These are phyloP conservation scores for Dryadomyces quercivorus DNA, from an alignment of 2,329 filamentous ascomycete species.

Conservation along the genomic window DNA sequence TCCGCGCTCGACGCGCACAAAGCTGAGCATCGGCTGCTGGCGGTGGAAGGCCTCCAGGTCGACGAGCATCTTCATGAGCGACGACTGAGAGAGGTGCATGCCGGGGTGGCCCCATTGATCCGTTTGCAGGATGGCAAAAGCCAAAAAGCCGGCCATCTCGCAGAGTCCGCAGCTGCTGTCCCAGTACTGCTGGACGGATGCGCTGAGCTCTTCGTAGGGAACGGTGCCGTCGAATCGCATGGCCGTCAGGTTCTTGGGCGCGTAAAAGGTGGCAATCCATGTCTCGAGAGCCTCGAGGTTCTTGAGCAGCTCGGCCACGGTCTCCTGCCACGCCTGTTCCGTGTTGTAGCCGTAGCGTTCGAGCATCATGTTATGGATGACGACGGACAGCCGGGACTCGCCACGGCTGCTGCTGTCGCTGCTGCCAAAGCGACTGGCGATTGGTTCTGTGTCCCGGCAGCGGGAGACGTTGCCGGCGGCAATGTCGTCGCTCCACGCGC, in stretches of 20 bases:
- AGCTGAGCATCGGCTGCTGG: slow-evolving; percentile 19
- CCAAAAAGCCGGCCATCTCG: slow-evolving; percentile 9
- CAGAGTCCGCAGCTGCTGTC: slow-evolving; percentile 10
- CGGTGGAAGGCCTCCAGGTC: slow-evolving; percentile 22
- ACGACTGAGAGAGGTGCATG: slow-evolving; percentile 7
- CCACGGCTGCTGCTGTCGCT: neutral
- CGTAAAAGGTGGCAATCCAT: slow-evolving; percentile 10
- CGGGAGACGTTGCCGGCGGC: slow-evolving; percentile 10
- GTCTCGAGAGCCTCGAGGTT: slow-evolving; percentile 7
- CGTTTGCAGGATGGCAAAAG: slow-evolving; percentile 10
- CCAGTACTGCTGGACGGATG: slow-evolving; percentile 4
- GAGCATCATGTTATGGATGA: slow-evolving; percentile 17
- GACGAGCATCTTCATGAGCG: slow-evolving; percentile 18
- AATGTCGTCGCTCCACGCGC: slow-evolving; percentile 12
- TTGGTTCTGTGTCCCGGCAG: slow-evolving; percentile 5
- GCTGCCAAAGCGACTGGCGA: slow-evolving; percentile 6
- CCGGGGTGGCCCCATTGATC: slow-evolving; percentile 14
- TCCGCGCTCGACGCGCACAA: slow-evolving; percentile 13
- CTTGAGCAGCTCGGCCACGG: slow-evolving; percentile 7
- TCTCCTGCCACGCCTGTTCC: slow-evolving; percentile 11
- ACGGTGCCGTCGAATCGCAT: slow-evolving; percentile 3
- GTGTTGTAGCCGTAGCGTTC: slow-evolving; percentile 10
- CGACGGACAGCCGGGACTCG: slow-evolving; percentile 12
- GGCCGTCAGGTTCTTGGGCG: slow-evolving; percentile 6
- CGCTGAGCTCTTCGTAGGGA: slow-evolving; percentile 3